A percentile compares a stretch with the other conserved stretches of the same genome.
Evolutionary conservation across 345 rosid genomes (phyloP).

Genomic region (Angophora floribunda): DNA sequence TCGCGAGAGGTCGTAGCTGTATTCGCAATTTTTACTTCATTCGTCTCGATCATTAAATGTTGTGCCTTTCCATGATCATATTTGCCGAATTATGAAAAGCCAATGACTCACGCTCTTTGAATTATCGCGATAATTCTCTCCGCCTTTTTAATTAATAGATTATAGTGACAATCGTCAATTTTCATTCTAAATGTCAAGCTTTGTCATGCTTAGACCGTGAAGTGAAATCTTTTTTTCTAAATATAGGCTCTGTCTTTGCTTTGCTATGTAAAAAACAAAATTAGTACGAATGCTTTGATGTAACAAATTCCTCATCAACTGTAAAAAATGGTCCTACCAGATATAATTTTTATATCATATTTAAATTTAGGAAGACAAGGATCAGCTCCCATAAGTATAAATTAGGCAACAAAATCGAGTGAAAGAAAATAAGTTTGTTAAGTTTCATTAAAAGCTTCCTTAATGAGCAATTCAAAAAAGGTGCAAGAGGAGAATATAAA

Average conservation of each 20-base stretch:
- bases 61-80: not conserved
- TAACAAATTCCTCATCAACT: not conserved
- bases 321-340: not conserved
- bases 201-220: not conserved
- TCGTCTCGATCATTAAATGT: not conserved
- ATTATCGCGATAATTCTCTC: accelerated
- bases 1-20: accelerated
- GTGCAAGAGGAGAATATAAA: not conserved
- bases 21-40: not conserved
- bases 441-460: not conserved
- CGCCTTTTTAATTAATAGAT: not conserved
- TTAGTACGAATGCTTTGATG: not conserved
- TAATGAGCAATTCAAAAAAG: not conserved
- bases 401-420: not conserved
- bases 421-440: not conserved
- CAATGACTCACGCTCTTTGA: not conserved
- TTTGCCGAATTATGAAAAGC: not conserved
- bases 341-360: not conserved
- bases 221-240: not conserved
- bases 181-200: too few relatives aligned
- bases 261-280: not conserved
- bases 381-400: not conserved
- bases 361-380: not conserved
- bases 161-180: accelerated
- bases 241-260: not conserved